These are phyloP conservation scores for Viola pubescens DNA, from an alignment of 441 rosid genomes.

Conservation along the genomic window DNA sequence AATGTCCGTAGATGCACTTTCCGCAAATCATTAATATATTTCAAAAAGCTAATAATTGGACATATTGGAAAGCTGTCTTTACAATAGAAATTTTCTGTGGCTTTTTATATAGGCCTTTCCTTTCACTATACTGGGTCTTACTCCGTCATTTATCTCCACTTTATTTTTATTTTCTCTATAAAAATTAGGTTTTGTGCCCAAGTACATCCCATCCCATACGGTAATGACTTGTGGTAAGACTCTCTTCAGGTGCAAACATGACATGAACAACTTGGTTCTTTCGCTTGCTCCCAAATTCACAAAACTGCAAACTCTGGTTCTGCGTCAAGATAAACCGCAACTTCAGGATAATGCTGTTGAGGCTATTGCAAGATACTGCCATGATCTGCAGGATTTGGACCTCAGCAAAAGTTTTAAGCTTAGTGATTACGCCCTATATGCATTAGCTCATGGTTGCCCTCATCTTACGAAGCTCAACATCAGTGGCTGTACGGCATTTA, in stretches of 20 bases:
- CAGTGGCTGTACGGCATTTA: conserved; percentile 78
- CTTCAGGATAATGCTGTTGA: conserved; percentile 76
- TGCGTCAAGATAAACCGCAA: conserved; percentile 85
- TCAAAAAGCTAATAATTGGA: no score
- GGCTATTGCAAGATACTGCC: conserved; percentile 65
- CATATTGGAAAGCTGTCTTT: no score
- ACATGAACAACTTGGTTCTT: conserved; percentile 76
- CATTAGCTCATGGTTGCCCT: conserved; percentile 77
- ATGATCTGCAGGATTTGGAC: conserved; percentile 75
- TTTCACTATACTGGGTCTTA: neutral
- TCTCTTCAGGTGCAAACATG: conserved; percentile 59
- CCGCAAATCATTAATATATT: no score
- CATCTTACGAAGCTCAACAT: conserved; percentile 77
- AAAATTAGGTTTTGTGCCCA: no score
- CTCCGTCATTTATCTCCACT: neutral
- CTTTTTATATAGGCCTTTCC: no score
- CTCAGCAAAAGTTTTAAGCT: conserved; percentile 94
- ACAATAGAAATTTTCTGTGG: no score
- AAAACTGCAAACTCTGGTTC: conserved; percentile 54
- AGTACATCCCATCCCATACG: no score
- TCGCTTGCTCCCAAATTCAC: conserved; percentile 73
- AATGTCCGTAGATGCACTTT: no score
- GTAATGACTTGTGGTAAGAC: neutral
- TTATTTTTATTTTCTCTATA: neutral
- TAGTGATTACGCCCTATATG: conserved; percentile 53